Conservation (phyloP, 805 yeast genomes). For the Saturnispora zaruensis region DNA sequence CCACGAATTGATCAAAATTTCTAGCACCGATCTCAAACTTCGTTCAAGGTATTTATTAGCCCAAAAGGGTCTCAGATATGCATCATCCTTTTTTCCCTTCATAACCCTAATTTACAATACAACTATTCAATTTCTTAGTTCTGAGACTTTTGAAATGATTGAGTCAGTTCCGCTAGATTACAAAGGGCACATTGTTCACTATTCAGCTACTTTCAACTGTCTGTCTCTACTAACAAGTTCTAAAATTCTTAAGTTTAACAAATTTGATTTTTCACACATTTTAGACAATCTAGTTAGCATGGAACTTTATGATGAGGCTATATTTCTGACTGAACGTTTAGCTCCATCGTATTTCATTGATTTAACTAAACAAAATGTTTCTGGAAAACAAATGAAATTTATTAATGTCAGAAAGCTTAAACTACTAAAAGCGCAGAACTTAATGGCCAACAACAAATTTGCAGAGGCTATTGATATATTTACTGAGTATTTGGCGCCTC, state of each 20-base stretch:
- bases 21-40: slow-evolving; percentile 8
- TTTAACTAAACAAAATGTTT: slow-evolving; percentile 5
- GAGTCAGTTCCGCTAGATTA: slow-evolving; percentile 23
- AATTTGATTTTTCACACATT: slow-evolving; percentile 13
- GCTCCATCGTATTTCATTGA: slow-evolving; percentile 20
- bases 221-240: slow-evolving; percentile 26
- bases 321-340: slow-evolving; percentile 32
- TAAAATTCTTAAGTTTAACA: slow-evolving; percentile 23
- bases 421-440: slow-evolving; percentile 30
- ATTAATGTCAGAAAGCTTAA: slow-evolving; percentile 36
- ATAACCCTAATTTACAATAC: slow-evolving; percentile 25
- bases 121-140: slow-evolving; percentile 32
- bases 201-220: slow-evolving; percentile 21
- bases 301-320: slow-evolving; percentile 35
- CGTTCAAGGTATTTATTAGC: slow-evolving; percentile 14
- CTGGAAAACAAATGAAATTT: slow-evolving; percentile 26
- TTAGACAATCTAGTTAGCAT: slow-evolving; percentile 25
- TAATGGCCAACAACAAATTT: slow-evolving; percentile 25
- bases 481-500: slow-evolving; percentile 51
- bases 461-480: slow-evolving; percentile 37
- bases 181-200: slow-evolving; percentile 9
- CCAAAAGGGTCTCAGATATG: slow-evolving; percentile 20
- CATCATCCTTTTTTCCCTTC: slow-evolving; percentile 33
- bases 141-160: slow-evolving; percentile 29
- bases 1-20: slow-evolving; percentile 18